Base-by-base conservation (phyloP, 768 basidiomycete genomes). In the Erythrobasidium yunnanense region DNA sequence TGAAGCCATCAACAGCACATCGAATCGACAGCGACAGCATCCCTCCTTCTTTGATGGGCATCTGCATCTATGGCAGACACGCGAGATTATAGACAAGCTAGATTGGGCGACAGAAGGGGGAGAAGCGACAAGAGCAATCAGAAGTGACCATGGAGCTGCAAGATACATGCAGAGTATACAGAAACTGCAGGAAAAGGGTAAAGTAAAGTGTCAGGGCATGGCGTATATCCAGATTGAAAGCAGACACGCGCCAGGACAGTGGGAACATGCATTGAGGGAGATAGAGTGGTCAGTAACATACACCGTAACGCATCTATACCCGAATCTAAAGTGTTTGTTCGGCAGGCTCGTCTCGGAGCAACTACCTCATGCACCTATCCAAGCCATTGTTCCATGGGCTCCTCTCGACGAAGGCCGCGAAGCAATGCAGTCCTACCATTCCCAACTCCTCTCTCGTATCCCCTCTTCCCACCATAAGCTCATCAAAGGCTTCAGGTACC, bases 1-100 rank as follows among this genome's bases (percentile, higher is more conserved):
- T 8, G 50, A 52, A 22, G 50, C 50, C 50, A 52, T 52, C 50
- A 52, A 52, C 29, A 8, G 50, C 50, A n/a, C 29, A 27, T 52
- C 50, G 50, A 52, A 8, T 15, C 8, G 11, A 52, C 20, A 52
- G 29, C n/a, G 11, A 8, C 50, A 52, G 8, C 50, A n/a, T 52
- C 11, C 22, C 50, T 15, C 20, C 11, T n/a, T 52, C 50, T 52
- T 52, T 22, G 50, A 52, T 52, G 22, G n/a, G n/a, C n/a, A n/a
- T n/a, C n/a, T n/a, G n/a, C n/a, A n/a, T n/a, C n/a, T n/a, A n/a
- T n/a, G n/a, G n/a, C n/a, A n/a, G n/a, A n/a, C n/a, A n/a, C n/a
- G n/a, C n/a, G n/a, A n/a, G n/a, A n/a, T n/a, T n/a, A n/a, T n/a
- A n/a, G n/a, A n/a, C n/a, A n/a, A n/a, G n/a, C n/a, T n/a, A n/a